Evolutionary conservation across 139 green algal genomes (phyloP).

Genomic region (Chlamydomonas incerta): DNA sequence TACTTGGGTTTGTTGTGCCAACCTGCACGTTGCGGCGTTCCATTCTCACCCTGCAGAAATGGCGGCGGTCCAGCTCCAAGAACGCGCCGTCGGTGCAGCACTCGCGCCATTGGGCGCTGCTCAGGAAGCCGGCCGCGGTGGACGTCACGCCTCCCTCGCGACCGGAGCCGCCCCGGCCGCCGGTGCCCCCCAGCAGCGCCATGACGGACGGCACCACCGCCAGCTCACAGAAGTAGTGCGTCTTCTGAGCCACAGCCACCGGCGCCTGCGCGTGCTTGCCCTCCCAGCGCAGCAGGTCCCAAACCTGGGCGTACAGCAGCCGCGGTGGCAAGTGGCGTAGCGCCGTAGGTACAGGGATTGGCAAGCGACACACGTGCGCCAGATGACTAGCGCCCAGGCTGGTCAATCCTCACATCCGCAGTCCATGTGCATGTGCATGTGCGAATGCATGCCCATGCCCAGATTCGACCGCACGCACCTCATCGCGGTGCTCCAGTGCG

Average conservation of each 20-base stretch:
- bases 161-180: no score
- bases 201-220: constrained; percentile 52
- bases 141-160: no score
- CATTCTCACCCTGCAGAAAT: constrained; percentile 26
- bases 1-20: no score
- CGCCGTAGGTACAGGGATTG: no score
- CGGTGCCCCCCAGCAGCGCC: not conserved
- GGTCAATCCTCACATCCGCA: no score
- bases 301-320: constrained; percentile 56
- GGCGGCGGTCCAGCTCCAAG: constrained; percentile 35
- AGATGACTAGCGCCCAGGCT: no score
- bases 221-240: constrained; percentile 86
- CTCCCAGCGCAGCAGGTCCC: constrained; percentile 74
- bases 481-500: constrained; percentile 64
- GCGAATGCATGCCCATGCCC: no score
- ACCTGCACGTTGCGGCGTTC: no score
- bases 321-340: no score
- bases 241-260: constrained; percentile 75
- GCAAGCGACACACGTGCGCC: no score
- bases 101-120: constrained; percentile 21
- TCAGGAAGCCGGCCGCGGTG: not conserved
- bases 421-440: no score
- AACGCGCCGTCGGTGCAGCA: constrained; percentile 1
- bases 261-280: constrained; percentile 78
- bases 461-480: constrained; percentile 41